phyloP scores from a whole-genome alignment of 805 yeast species.

The Candida ulmi region DNA sequence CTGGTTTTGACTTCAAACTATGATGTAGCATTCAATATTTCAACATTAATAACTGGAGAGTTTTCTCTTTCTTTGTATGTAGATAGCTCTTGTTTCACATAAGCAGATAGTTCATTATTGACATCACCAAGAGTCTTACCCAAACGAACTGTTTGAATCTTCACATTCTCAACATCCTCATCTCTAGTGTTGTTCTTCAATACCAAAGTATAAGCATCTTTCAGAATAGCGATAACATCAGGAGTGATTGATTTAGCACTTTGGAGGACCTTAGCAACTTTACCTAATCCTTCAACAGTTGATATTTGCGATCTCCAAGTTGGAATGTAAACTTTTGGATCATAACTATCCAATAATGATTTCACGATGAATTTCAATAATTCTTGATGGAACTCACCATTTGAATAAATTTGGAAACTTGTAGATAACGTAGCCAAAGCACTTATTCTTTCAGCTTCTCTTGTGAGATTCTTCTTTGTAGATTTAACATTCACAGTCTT shows the following conservation, averaged over 20 bases:
- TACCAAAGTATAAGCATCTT: constrained; percentile 20
- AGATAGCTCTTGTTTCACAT: constrained; percentile 21
- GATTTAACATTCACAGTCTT: constrained; percentile 29
- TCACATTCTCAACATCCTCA: constrained; percentile 52
- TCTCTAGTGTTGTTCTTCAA: constrained; percentile 27
- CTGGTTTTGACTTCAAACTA: no score
- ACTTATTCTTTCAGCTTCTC: constrained; percentile 42
- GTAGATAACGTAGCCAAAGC: constrained; percentile 32
- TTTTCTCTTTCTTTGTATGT: constrained; percentile 29
- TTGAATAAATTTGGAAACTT: constrained; percentile 23
- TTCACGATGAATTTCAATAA: constrained; percentile 26
- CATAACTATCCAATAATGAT: constrained; percentile 23
- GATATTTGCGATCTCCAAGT: constrained; percentile 61
- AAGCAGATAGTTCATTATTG: constrained; percentile 9
- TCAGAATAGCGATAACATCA: constrained; percentile 6
- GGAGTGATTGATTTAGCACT: neutral
- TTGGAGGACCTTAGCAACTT: constrained; percentile 12
- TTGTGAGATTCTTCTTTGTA: constrained; percentile 35
- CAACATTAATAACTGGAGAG: constrained; percentile 52
- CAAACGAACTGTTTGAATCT: constrained; percentile 41
- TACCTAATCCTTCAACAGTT: constrained; percentile 35
- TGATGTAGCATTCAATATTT: no score
- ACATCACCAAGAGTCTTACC: constrained; percentile 23
- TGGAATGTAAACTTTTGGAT: constrained; percentile 23
- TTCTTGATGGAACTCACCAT: constrained; percentile 14